Evolutionary conservation across 2,329 filamentous ascomycete genomes (phyloP).

Genomic region (Colletotrichum sublineola): DNA sequence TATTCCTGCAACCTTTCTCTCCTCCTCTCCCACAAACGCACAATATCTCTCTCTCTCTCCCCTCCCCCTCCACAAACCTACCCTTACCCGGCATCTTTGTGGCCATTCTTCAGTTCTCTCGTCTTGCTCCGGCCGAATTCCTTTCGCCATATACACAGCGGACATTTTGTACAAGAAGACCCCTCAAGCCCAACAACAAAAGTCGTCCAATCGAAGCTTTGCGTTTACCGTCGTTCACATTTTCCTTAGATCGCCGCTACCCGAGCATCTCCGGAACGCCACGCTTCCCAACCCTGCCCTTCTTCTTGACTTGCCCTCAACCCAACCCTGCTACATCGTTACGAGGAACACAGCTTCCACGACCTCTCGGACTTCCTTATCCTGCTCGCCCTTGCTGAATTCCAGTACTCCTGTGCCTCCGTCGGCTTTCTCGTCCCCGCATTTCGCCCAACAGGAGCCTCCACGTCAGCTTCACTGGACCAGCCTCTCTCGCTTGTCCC

Average conservation of each 20-base stretch:
- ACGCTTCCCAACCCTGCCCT: constrained; percentile 16
- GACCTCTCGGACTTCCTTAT: constrained; percentile 20
- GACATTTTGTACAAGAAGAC: constrained; percentile 34
- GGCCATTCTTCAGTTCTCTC: constrained; percentile 23
- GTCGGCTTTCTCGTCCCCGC: constrained; percentile 28
- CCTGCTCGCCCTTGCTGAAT: constrained; percentile 4
- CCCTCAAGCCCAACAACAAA: constrained; percentile 26
- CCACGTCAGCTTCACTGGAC: constrained; percentile 16
- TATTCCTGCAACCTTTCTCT: constrained; percentile 39
- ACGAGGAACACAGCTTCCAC: constrained; percentile 24
- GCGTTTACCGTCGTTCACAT: constrained; percentile 40
- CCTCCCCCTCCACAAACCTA: constrained; percentile 33
- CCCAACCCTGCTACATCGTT: constrained; percentile 14
- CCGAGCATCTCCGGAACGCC: constrained; percentile 35
- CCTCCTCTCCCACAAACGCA: constrained; percentile 33
- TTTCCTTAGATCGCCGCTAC: constrained; percentile 40
- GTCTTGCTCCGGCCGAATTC: constrained; percentile 23
- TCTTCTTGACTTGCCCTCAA: constrained; percentile 30
- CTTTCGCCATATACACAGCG: constrained; percentile 12
- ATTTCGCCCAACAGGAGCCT: constrained; percentile 13
- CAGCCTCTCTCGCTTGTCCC: constrained; percentile 12
- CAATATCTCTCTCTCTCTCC: constrained; percentile 19
- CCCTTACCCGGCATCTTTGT: constrained; percentile 28
- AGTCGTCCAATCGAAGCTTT: constrained; percentile 41
- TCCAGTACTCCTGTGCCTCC: constrained; percentile 23